Base-by-base conservation (phyloP, 1,139 yeast genomes). In the Magnusiomyces clavatus region DNA sequence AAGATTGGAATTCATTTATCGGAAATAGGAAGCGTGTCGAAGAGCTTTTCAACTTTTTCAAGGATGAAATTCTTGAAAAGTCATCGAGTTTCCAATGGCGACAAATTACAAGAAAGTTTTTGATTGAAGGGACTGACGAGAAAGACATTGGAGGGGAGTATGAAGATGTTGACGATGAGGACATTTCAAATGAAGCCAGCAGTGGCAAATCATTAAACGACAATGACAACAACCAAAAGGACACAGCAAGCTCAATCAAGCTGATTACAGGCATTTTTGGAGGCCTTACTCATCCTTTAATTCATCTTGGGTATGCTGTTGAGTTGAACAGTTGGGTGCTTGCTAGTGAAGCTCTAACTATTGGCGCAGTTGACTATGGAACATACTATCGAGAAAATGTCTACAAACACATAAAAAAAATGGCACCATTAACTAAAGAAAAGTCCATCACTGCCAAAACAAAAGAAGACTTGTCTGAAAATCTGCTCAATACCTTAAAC, bases 301-400 rank as follows among this genome's bases (percentile, higher is more conserved):
- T 68, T 46, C 70, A 67, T 47, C 51, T 67, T 38, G 69, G 67
- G 20, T 68, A 66, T 48, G 71, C 71, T 1, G 55, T 59, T 35
- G 70, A 68, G 47, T 44, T 61, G 12, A 64, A 67, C 45, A 62
- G 61, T 45, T 58, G 63, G 19, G 58, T 59, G 20, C 49, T 68
- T 12, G 70, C 68, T 1, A 54, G 61, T 8, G 71, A 68, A 48
- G 69, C 69, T 13, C 52, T 64, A 45, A 56, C 62, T 0, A 43
- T 61, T 48, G 47, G 57, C 6, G 56, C 60, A 2, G 48, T 49
- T 16, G 52, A 49, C 12, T 52, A 42, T 36, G 43, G 17, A 16
- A 37, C 39, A 37, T 13, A 14, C 16, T 13, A 37, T 37, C 39
- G n/a, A 37, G 39, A 37, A 31, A 14, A 43, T 3, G 46, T 13